phyloP scores from a whole-genome alignment of 305 asterid genomes.

The Fraxinus albicans region DNA sequence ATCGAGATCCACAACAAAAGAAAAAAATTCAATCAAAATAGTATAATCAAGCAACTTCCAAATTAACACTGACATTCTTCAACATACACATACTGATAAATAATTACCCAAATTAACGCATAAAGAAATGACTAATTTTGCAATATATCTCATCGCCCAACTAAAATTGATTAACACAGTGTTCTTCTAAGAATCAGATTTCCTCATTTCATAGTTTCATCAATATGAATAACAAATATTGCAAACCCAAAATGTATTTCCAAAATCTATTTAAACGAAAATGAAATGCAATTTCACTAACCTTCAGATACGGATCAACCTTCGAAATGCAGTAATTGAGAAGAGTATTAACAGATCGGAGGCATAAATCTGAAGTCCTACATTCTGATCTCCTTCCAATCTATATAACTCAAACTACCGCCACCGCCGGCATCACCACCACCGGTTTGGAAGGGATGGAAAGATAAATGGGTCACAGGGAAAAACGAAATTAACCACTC shows the following conservation, averaged over 20 bases:
- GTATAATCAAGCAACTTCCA: not conserved
- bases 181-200: not conserved
- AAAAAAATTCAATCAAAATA: not conserved
- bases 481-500: not conserved
- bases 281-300: not conserved
- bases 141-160: not conserved
- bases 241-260: not conserved
- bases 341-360: constrained; percentile 30
- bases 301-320: constrained; percentile 7
- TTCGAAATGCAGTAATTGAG: constrained; percentile 23
- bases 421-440: not conserved
- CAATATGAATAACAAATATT: not conserved
- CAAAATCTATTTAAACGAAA: not conserved
- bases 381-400: constrained; percentile 10
- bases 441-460: not conserved
- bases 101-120: not conserved
- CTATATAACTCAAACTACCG: not conserved
- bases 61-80: not conserved
- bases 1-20: not conserved
- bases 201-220: not conserved
- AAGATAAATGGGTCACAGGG: not conserved
- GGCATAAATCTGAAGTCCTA: constrained; percentile 15
- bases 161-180: not conserved
- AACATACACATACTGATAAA: not conserved
- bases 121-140: not conserved